These are phyloP conservation scores for Syzygium oleosum DNA, from an alignment of 345 rosid genomes.

Conservation along the genomic window DNA sequence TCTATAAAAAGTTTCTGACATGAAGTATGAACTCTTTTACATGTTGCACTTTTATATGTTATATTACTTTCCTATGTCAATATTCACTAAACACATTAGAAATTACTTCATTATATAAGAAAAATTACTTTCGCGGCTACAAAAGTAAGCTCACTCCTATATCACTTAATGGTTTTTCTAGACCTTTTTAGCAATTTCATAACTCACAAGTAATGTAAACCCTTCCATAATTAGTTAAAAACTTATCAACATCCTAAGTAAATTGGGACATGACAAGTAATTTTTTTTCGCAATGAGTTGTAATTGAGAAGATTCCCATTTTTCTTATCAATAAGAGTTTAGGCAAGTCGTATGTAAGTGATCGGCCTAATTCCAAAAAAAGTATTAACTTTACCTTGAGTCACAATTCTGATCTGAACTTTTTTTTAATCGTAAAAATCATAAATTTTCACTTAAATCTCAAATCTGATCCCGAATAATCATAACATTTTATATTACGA, in stretches of 20 bases:
- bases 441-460: too few species aligned
- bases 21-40: accelerated
- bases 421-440: too few species aligned
- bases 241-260: not conserved
- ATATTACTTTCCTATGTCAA: not conserved
- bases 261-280: not conserved
- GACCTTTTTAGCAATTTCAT: not conserved
- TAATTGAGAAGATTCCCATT: not conserved
- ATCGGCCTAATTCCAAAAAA: too few species aligned
- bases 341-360: not conserved
- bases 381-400: too few species aligned
- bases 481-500: too few species aligned
- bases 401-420: too few species aligned
- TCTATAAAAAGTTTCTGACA: accelerated
- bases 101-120: not conserved
- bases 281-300: not conserved
- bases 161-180: accelerated
- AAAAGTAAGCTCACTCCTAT: accelerated
- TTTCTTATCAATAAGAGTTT: not conserved
- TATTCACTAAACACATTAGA: not conserved
- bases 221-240: accelerated
- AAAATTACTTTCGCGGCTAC: accelerated
- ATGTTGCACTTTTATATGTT: not conserved
- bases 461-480: too few species aligned
- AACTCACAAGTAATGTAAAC: not conserved